A percentile compares a stretch with the other conserved stretches of the same genome.
phyloP scores from a whole-genome alignment of 2,329 filamentous ascomycete genomes.

The Clonostachys byssicola region DNA sequence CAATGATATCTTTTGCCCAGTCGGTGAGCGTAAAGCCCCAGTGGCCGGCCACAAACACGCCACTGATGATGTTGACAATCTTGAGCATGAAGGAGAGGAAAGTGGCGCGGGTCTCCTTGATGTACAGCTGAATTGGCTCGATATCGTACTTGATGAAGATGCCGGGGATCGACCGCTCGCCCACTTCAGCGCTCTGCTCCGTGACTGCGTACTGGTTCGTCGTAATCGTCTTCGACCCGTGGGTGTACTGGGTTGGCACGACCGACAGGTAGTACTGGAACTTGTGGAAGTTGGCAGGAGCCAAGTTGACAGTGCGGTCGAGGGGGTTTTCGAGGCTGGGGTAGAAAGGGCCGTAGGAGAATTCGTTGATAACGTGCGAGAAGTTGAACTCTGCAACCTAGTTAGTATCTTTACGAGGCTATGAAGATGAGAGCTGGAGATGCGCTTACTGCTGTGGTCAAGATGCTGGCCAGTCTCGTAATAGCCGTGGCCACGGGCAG shows the following conservation, averaged over 20 bases:
- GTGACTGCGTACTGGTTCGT: slow-evolving; percentile 99
- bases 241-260: slow-evolving; percentile 89
- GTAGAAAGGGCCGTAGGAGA: slow-evolving; percentile 97
- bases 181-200: slow-evolving; percentile 71
- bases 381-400: slow-evolving; percentile 79
- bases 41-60: slow-evolving; percentile 87
- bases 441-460: slow-evolving; percentile 68
- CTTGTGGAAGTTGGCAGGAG: slow-evolving; percentile 86
- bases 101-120: slow-evolving; percentile 76
- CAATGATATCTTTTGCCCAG: slow-evolving; percentile 59
- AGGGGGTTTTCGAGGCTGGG: slow-evolving; percentile 90
- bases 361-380: slow-evolving; percentile 90
- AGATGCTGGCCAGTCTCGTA: slow-evolving; percentile 73
- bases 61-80: slow-evolving; percentile 85
- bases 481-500: slow-evolving; percentile 93
- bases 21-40: slow-evolving; percentile 87
- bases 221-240: slow-evolving; percentile 63
- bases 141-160: slow-evolving; percentile 99
- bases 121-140: slow-evolving; percentile 84
- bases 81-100: slow-evolving; percentile 74
- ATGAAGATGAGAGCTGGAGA: background rate
- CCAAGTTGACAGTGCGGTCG: slow-evolving; percentile 80
- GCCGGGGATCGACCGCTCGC: slow-evolving; percentile 72
- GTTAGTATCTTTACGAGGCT: slow-evolving; percentile 11
- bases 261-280: slow-evolving; percentile 97